Evolutionary conservation across 352 stramenopile genomes (phyloP).

Genomic region (Phytophthora hibernalis): DNA sequence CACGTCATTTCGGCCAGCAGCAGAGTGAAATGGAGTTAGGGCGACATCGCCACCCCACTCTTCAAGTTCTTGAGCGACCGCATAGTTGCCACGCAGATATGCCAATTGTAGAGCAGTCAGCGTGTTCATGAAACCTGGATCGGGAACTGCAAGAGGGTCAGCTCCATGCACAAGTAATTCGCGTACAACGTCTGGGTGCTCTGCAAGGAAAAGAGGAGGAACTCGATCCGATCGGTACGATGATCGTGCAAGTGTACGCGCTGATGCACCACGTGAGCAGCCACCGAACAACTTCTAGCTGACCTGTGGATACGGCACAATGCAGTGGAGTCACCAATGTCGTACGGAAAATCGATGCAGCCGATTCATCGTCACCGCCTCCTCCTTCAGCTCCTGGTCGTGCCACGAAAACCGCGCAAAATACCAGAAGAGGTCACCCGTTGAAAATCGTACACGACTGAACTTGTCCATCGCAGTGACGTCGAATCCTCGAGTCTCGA

Average conservation of each 20-base stretch:
- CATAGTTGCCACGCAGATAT: constrained; percentile 81
- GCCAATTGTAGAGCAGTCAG: constrained; percentile 79
- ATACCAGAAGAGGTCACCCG: constrained; percentile 85
- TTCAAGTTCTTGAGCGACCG: constrained; percentile 78
- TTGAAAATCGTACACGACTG: constrained; percentile 77
- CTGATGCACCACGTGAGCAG: constrained; percentile 70
- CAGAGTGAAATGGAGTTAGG: constrained; percentile 79
- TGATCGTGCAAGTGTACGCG: constrained; percentile 57
- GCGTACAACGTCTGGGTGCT: constrained; percentile 68
- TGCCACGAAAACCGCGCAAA: constrained; percentile 78
- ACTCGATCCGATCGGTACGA: constrained; percentile 79
- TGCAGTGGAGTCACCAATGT: constrained; percentile 86
- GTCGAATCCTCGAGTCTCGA: constrained; percentile 62
- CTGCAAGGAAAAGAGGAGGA: constrained; percentile 78
- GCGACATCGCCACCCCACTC: constrained; percentile 84
- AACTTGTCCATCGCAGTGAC: constrained; percentile 82
- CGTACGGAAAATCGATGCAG: constrained; percentile 81
- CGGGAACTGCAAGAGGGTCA: constrained; percentile 68
- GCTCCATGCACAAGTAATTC: constrained; percentile 72
- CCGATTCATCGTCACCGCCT: constrained; percentile 62
- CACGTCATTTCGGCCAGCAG: constrained; percentile 68
- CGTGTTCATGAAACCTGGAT: constrained; percentile 86
- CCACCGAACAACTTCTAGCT: constrained; percentile 75
- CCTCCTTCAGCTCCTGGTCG: constrained; percentile 44
- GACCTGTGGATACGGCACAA: constrained; percentile 75